These are phyloP conservation scores for Nectriaceae sp. DNA, from an alignment of 2,329 filamentous ascomycete genomes.

Conservation along the genomic window DNA sequence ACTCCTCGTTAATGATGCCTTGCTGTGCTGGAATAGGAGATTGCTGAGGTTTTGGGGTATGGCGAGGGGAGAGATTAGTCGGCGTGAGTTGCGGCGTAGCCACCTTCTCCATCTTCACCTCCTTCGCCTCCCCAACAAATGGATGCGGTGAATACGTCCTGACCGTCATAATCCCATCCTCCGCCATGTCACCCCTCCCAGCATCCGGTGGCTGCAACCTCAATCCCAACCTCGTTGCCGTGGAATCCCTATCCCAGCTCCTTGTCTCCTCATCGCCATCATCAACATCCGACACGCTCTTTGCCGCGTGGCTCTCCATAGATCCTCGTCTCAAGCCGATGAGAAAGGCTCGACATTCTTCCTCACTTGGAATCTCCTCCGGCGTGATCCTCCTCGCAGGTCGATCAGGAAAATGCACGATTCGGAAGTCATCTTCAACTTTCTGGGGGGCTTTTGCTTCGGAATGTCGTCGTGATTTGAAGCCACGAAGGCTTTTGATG, in stretches of 20 bases:
- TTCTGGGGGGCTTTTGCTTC: too few relatives aligned
- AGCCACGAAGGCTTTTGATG: constrained; percentile 18
- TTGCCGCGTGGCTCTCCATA: constrained; percentile 8
- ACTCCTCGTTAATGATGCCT: neutral
- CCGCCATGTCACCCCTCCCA: neutral
- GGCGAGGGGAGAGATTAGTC: neutral
- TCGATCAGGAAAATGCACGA: constrained; percentile 25
- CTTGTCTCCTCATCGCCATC: neutral
- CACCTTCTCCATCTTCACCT: constrained; percentile 14
- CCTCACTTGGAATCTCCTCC: constrained; percentile 25
- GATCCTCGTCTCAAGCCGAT: constrained; percentile 18
- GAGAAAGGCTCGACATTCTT: constrained; percentile 20
- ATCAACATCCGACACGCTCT: neutral
- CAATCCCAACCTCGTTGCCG: neutral
- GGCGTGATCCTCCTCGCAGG: constrained; percentile 18
- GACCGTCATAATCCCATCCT: neutral
- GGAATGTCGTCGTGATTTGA: constrained; percentile 15
- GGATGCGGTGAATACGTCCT: constrained; percentile 14
- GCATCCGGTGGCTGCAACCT: neutral
- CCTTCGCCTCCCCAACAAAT: constrained; percentile 21
- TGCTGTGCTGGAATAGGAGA: neutral
- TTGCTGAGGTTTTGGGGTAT: neutral
- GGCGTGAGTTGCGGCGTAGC: neutral
- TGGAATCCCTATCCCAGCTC: neutral
- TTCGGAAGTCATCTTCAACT: constrained; percentile 16